Percentiles rank a stretch among this genome's conserved stretches.
These are phyloP conservation scores for Penicillium argentinense DNA, from an alignment of 495 filamentous ascomycete genomes.

Conservation along the genomic window DNA sequence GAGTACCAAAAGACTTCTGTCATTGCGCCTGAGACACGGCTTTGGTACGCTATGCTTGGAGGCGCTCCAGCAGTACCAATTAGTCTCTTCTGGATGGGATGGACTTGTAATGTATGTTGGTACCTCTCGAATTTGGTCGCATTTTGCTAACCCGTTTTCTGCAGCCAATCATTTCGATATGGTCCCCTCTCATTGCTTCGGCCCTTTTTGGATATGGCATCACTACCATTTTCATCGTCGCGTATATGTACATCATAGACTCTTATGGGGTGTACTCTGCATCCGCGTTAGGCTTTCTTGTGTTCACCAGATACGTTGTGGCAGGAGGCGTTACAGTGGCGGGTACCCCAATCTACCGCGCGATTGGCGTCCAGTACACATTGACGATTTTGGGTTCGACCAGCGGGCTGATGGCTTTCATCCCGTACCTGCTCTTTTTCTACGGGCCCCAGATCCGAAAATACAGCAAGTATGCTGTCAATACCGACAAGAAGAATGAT, in stretches of 20 bases:
- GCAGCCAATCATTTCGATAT: slow-evolving; percentile 40
- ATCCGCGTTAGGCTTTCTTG: slow-evolving; percentile 39
- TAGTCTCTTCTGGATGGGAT: slow-evolving; percentile 59
- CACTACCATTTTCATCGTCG: slow-evolving; percentile 42
- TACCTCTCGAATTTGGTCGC: not conserved
- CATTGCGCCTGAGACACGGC: not conserved
- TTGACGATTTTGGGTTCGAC: slow-evolving; percentile 47
- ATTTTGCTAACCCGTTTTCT: not conserved
- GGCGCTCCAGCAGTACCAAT: slow-evolving; percentile 30
- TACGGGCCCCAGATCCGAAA: slow-evolving; percentile 9
- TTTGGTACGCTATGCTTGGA: slow-evolving; percentile 7
- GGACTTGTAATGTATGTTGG: slow-evolving; percentile 41
- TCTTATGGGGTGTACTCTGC: slow-evolving; percentile 38
- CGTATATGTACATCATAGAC: slow-evolving; percentile 51
- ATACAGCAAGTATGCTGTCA: slow-evolving; percentile 6
- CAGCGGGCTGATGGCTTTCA: slow-evolving; percentile 40
- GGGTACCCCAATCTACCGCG: slow-evolving; percentile 42
- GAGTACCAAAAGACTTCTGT: not conserved
- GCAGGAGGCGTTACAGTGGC: slow-evolving; percentile 43
- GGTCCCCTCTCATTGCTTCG: slow-evolving; percentile 44
- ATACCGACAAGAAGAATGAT: slow-evolving; percentile 1
- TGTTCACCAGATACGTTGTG: slow-evolving; percentile 44
- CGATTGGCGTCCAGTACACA: slow-evolving; percentile 49
- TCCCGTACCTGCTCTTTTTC: slow-evolving; percentile 44
- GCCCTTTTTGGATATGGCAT: slow-evolving; percentile 50